Base-by-base conservation (phyloP, 2,329 filamentous ascomycete species). In the Cladobotryum protrusum region DNA sequence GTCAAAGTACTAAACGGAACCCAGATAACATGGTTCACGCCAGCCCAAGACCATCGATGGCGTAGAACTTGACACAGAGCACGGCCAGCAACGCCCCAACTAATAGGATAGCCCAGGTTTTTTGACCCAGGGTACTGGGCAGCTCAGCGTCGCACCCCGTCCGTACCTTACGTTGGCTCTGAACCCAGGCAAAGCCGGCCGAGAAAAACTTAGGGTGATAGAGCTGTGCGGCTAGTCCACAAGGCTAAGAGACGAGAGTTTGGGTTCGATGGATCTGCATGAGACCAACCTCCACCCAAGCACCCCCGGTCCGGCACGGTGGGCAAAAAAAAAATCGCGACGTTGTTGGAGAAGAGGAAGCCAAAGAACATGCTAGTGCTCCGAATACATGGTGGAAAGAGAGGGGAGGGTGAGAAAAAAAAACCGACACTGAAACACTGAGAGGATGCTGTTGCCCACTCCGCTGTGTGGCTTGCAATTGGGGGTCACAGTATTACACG, bases 251-350 rank as follows among this genome's bases (percentile, higher is more conserved):
- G 46, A 48, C 20, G 46, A 55, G 47, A 48, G 39, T 52, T 51
- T 45, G 52, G 47, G 37, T 37, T 51, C 48, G 42, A 48, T 55
- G 55, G 60, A 63, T 62, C 57, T 52, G 53, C 58, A 49, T 53
- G 49, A 34, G 33, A 48, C 29, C 47, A 49, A 52, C 52, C 42
- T 53, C 50, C 57, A 50, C 54, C 48, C 48, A 37, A 45, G 29
- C 55, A 57, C 54, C 57, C 59, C 55, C 57, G 56, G 59, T 54
- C 55, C 59, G 49, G 53, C 52, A 54, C 50, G 44, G 57, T 62
- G 61, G 60, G 55, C 59, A 39, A 45, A n/a, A 37, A 37, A 17
- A 37, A n/a, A 17, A 37, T 37, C 7, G 37, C 49, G 46, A 37
- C 48, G 53, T 36, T 15, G 45, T 51, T 48, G 41, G 45, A 44